Percentiles rank a stretch among this genome's conserved stretches.
Conservation (phyloP, 1,284 basidiomycete species). For the Cryptococcus depauperatus region DNA sequence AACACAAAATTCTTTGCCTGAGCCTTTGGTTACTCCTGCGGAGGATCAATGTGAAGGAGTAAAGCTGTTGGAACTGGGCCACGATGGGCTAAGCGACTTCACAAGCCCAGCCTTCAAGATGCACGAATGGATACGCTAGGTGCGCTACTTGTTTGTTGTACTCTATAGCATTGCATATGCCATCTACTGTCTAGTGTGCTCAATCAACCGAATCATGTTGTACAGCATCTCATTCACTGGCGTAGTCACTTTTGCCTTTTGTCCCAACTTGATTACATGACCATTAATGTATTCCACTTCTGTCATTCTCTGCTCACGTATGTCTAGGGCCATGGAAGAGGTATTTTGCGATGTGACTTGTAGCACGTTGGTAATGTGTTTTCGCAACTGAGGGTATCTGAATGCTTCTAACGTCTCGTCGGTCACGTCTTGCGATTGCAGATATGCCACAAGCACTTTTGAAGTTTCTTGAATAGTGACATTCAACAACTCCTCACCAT, state of each 20-base stretch:
- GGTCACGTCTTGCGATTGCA: constrained; percentile 36
- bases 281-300: constrained; percentile 84
- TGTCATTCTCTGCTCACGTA: constrained; percentile 54
- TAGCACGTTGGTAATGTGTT: constrained; percentile 55
- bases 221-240: constrained; percentile 57
- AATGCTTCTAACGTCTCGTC: constrained; percentile 24
- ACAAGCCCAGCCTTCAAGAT: constrained; percentile 58
- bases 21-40: constrained; percentile 1
- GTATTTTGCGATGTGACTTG: constrained; percentile 56
- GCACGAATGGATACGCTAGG: constrained; percentile 65
- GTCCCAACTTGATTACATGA: constrained; percentile 63
- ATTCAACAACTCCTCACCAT: constrained; percentile 3
- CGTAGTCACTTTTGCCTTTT: constrained; percentile 55
- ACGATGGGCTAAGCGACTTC: constrained; percentile 48
- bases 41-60: constrained; percentile 15
- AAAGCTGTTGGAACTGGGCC: constrained; percentile 34
- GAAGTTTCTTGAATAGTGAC: constrained; percentile 51
- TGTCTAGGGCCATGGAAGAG: constrained; percentile 70
- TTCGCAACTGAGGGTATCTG: constrained; percentile 24
- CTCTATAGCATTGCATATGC: neutral
- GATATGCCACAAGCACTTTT: constrained; percentile 49
- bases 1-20: constrained; percentile 6
- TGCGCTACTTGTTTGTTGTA: constrained; percentile 1
- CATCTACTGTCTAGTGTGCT: constrained; percentile 1
- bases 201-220: constrained; percentile 55